A percentile compares a stretch with the other conserved stretches of the same genome.
Evolutionary conservation across 768 basidiomycete genomes (phyloP).

Genomic region (Chalciporus pseudorubinellus): DNA sequence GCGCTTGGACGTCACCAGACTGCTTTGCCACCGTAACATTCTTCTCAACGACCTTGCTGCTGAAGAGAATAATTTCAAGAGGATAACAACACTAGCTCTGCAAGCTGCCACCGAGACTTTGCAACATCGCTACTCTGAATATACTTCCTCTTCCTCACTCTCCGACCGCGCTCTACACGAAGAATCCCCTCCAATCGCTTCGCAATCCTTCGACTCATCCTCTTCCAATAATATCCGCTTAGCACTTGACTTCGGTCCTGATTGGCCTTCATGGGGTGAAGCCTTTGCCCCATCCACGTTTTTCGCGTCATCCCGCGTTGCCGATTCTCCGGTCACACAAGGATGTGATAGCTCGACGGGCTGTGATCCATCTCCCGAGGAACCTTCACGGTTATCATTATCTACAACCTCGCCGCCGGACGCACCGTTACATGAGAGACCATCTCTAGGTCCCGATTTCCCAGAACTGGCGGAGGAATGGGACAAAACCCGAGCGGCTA

Average conservation of each 20-base stretch:
- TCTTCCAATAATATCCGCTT: slow-evolving; percentile 65
- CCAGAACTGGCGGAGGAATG: slow-evolving; percentile 81
- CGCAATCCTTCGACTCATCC: slow-evolving; percentile 43
- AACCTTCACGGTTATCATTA: slow-evolving; percentile 23
- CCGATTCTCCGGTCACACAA: slow-evolving; percentile 36
- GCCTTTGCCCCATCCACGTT: slow-evolving; percentile 35
- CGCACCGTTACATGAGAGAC: slow-evolving; percentile 42
- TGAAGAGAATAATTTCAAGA: slow-evolving; percentile 64
- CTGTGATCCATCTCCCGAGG: slow-evolving; percentile 31
- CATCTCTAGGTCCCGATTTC: slow-evolving; percentile 45
- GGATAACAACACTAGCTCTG: slow-evolving; percentile 68
- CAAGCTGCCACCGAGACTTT: slow-evolving; percentile 69
- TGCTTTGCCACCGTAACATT: slow-evolving; percentile 73
- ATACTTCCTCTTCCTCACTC: slow-evolving; percentile 33
- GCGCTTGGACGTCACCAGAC: slow-evolving; percentile 70
- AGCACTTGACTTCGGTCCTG: slow-evolving; percentile 54
- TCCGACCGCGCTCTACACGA: slow-evolving; percentile 24
- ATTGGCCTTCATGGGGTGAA: slow-evolving; percentile 46
- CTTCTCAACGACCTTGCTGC: slow-evolving; percentile 72
- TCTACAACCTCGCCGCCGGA: slow-evolving; percentile 19
- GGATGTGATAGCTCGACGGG: slow-evolving; percentile 30
- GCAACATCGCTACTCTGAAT: slow-evolving; percentile 40
- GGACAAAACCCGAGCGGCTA: slow-evolving; percentile 81
- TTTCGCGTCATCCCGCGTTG: slow-evolving; percentile 29
- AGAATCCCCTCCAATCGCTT: slow-evolving; percentile 8